phyloP scores from a whole-genome alignment of 306 rosid genomes.

The Lathyrus oleraceus region DNA sequence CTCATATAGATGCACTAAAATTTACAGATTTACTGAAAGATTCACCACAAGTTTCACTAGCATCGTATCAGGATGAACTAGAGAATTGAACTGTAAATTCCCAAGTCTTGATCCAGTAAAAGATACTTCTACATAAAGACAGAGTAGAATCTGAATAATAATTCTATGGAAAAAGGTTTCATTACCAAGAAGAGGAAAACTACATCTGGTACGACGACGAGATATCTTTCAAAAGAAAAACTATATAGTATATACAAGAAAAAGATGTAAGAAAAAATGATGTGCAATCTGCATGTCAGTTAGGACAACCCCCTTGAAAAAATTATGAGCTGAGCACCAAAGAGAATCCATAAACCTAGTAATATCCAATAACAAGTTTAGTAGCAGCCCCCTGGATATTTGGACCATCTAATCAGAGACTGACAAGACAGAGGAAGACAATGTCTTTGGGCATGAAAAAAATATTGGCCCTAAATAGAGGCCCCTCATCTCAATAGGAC shows the following conservation, averaged over 20 bases:
- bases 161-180: slow-evolving; percentile 19
- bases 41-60: neutral
- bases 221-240: neutral
- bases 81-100: neutral
- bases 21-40: neutral
- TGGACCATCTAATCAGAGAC: slow-evolving; percentile 2
- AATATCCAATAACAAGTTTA: slow-evolving; percentile 8
- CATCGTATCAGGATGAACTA: neutral
- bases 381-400: slow-evolving; percentile 6
- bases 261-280: slow-evolving; percentile 1
- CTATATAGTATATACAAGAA: neutral
- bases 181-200: neutral
- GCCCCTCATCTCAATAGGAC: neutral
- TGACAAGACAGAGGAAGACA: neutral
- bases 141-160: slow-evolving; percentile 9
- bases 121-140: slow-evolving; percentile 3
- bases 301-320: neutral
- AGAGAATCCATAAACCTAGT: slow-evolving; percentile 17
- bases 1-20: slow-evolving; percentile 26
- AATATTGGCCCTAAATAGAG: neutral
- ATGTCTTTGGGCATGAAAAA: neutral
- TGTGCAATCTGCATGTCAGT: slow-evolving; percentile 6
- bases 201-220: neutral
- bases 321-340: neutral
- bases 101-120: slow-evolving; percentile 2